Percentiles rank a stretch among this genome's conserved stretches.
Evolutionary conservation across 2,329 filamentous ascomycete genomes (phyloP).

Genomic region (Penicillium brevicompactum): DNA sequence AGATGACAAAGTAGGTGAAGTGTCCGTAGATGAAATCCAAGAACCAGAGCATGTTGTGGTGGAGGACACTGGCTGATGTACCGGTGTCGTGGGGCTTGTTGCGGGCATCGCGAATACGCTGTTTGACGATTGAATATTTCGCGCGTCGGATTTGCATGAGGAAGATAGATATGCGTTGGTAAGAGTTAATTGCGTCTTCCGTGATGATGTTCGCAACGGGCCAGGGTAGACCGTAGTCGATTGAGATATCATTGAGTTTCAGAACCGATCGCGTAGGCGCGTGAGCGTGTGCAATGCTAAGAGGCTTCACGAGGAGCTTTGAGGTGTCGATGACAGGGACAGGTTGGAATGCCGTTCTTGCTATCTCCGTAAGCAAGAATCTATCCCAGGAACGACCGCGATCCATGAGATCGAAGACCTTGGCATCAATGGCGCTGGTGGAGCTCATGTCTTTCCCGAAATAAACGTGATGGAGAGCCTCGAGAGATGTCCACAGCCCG

Average conservation of each 20-base stretch:
- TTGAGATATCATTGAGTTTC: constrained; percentile 62
- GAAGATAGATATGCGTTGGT: constrained; percentile 73
- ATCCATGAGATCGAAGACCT: constrained; percentile 76
- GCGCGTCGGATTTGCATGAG: constrained; percentile 77
- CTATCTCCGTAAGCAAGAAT: constrained; percentile 76
- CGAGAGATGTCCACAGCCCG: constrained; percentile 65
- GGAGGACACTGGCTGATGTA: constrained; percentile 51
- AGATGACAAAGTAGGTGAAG: constrained; percentile 71
- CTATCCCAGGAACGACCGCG: constrained; percentile 66
- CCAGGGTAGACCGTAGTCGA: constrained; percentile 70
- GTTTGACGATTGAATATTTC: constrained; percentile 64
- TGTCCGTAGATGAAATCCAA: constrained; percentile 74
- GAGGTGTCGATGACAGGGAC: constrained; percentile 59
- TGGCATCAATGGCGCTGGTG: constrained; percentile 65
- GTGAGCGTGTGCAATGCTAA: constrained; percentile 29
- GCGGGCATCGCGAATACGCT: constrained; percentile 38
- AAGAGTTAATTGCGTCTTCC: constrained; percentile 63
- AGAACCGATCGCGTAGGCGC: constrained; percentile 60
- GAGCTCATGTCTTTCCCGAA: constrained; percentile 73
- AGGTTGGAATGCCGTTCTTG: constrained; percentile 68
- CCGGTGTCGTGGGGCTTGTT: constrained; percentile 38
- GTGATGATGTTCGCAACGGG: constrained; percentile 72
- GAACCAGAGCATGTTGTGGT: constrained; percentile 76
- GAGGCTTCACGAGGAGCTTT: constrained; percentile 62
- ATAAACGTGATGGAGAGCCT: constrained; percentile 72